Evolutionary conservation across 495 filamentous ascomycete genomes (phyloP), one percentile per base, ranked within the genome.

Genomic region (Xylaria grammica): DNA sequence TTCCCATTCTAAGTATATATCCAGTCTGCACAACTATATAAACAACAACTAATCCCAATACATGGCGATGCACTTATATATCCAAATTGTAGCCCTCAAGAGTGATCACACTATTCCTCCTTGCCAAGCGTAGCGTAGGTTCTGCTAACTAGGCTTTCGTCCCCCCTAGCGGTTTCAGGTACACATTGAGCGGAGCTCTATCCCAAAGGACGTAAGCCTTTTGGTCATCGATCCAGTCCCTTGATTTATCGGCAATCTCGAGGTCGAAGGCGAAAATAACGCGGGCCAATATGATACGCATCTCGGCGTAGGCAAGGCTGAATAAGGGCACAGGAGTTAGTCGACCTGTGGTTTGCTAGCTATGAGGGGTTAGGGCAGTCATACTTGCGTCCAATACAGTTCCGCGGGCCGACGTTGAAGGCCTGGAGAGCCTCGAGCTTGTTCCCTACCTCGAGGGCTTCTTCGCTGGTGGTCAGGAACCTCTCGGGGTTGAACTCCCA

Each of bases 301-400:
- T 78, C 58, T 80, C 79, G 38, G 71, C 67, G 50, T 75, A 76
- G 0, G 76, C 75, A 29, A 81, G 73, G 36, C 76, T 65, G 40
- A 45, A 17, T 20, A 30, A 5, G 38, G 50, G 40, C 1, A 0
- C 9, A 29, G 5, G 24, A 11, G 42, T 59, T 59, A 36, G 56
- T 2, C 11, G 7, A n/a, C 27, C 10, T 5, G 17, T 17, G 27
- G 1, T 22, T 59, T 13, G 4, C 1, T 7, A 34, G 19, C 0
- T 20, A 24, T 24, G 9, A 13, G 27, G 51, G 15, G 34, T 1
- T 17, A 50, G 45, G 29, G 34, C 19, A 40, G 11, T 48, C 76
- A 59, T 71, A 79, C 78, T 77, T 78, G 44, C 72, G 69, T 0
- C 79, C 79, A 22, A 80, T 74, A 61, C 78, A 80, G 60, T 78